Evolutionary conservation across 768 basidiomycete genomes (phyloP).

Genomic region (Coprinopsis strossmayeri): DNA sequence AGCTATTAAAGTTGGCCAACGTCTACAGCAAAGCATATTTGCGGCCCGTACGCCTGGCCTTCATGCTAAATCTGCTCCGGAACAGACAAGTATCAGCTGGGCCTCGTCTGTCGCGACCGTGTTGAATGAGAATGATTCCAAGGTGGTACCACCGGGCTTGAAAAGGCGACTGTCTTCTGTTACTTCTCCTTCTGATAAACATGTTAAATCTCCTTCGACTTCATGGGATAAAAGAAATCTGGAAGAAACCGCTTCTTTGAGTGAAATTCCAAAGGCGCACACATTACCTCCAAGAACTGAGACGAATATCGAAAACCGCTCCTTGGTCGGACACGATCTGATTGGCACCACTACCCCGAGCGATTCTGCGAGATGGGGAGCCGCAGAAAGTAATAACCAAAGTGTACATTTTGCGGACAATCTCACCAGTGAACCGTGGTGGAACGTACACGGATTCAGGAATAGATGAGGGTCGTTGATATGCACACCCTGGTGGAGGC

Average conservation of each 20-base stretch:
- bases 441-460: no score
- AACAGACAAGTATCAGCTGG: conserved; percentile 23
- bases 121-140: conserved; percentile 9
- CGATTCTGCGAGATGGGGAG: no score
- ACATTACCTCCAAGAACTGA: conserved; percentile 11
- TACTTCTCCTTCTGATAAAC: conserved; percentile 9
- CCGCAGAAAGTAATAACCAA: no score
- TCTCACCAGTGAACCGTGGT: no score
- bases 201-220: conserved; percentile 7
- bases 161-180: neutral
- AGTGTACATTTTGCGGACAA: no score
- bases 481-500: no score
- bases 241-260: neutral
- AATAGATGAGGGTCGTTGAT: no score
- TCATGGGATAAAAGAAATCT: neutral
- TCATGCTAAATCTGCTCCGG: conserved; percentile 6
- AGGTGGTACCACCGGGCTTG: neutral
- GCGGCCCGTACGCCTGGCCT: neutral
- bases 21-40: no score
- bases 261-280: conserved; percentile 13
- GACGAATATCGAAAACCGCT: conserved; percentile 13
- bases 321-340: conserved; percentile 17
- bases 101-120: conserved; percentile 21
- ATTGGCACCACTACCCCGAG: no score
- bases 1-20: no score